Base-by-base conservation (phyloP, 768 basidiomycete species). In the Suillus lakei region DNA sequence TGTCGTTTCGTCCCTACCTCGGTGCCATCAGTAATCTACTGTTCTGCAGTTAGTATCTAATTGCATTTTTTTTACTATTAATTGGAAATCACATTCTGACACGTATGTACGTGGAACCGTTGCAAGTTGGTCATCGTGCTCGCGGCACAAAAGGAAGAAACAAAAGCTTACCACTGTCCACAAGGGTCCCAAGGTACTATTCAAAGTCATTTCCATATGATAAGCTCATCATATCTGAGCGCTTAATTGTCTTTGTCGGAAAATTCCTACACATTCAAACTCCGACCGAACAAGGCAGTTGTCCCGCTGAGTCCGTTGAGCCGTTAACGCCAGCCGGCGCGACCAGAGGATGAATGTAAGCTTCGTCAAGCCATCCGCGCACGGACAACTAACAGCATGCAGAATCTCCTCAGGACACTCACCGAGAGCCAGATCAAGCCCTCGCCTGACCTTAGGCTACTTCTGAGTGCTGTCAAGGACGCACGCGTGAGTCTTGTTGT, bases 341-440 rank as follows among this genome's bases (percentile, higher is more conserved):
- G 72, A 69, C 67, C 67, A 69, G 70, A 77, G 72, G 69, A 81
- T 81, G 80, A 81, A 81, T 71, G 80, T 81, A 69, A 60, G 80
- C 58, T 68, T 38, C 26, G 53, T 64, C 48, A 62, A 59, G 30
- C 43, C 59, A 58, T 60, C 68, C 67, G 50, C 38, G 30, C 59
- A 50, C 69, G 66, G 41, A 68, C 64, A 59, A 48, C 64, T 3
- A 32, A 6, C 59, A 16, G 39, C 41, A 6, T 32, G 12, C 66
- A 97, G 96, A 95, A 97, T 81, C 91, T 98, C 76, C 85, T 97
- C 56, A 86, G 91, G 81, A 93, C 92, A 61, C 86, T 98, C 74
- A 91, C 93, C 48, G 88, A 88, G 76, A 89, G 89, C 76, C 88
- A 88, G 69, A 83, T 88, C 73, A 89, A 87, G 78, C 78, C 86